Evolutionary conservation across 2,329 filamentous ascomycete species (phyloP), one percentile per base, ranked within the genome.

Genomic region (Fusarium aywerte): DNA sequence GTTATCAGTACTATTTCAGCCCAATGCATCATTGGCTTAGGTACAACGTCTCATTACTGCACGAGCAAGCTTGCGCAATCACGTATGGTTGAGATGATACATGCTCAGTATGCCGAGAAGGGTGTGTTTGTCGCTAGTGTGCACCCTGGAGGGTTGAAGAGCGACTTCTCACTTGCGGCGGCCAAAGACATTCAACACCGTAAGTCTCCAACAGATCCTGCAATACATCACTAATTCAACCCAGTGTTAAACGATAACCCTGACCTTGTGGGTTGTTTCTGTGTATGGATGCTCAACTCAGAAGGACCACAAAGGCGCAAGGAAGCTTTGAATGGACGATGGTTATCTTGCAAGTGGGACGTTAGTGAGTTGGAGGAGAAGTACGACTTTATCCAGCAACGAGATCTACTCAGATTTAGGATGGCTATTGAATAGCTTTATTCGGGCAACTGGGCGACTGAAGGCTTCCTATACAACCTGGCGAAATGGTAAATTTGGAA

Each of bases 341-440:
- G 55, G 55, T 1, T 61, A 1, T 61, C 58, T 5, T 61, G 58
- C 3, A 61, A 61, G 18, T 61, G 58, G 58, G 39, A 61, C 4
- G 10, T 61, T 7, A 6, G 7, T 2, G 54, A 51, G 11, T 27
- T 61, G 18, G 11, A 61, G 12, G 3, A 12, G 1, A 44, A 12
- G 0, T 61, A 44, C 1, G 21, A 39, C 0, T 21, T 8, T 4
- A 45, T 61, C 10, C 27, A 21, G 4, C 0, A 25, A 18, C 38
- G 5, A 0, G 55, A 61, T n/a, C 21, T 61, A 11, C 12, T 61
- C 1, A 38, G 3, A 10, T 61, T 61, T 3, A 23, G 58, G 8
- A 61, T 60, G 38, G 54, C 12, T 8, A 7, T 59, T 4, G 20
- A 58, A 5, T 56, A n/a, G n/a, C n/a, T n/a, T n/a, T n/a, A n/a